Conservation (phyloP, 768 basidiomycete species). For the Royoungia palumana region DNA sequence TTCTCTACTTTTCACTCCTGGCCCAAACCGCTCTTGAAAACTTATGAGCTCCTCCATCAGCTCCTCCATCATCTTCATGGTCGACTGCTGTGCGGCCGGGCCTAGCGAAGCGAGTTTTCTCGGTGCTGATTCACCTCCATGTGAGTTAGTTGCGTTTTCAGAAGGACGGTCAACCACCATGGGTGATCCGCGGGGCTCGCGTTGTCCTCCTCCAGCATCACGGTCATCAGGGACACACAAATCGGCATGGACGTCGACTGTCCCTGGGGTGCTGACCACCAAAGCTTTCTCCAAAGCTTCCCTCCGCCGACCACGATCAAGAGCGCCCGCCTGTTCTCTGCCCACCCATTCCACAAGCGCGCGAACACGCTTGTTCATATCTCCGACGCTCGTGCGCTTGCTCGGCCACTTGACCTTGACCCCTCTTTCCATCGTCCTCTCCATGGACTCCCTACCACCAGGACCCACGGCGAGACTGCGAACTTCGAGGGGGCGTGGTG, state of each 20-base stretch:
- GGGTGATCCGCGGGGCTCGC: conserved; percentile 21
- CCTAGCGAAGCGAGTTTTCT: conserved; percentile 8
- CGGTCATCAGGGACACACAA: conserved; percentile 13
- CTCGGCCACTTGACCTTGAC: conserved; percentile 92
- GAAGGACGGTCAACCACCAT: conserved; percentile 34
- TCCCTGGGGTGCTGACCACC: conserved; percentile 13
- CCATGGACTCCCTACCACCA: conserved; percentile 51
- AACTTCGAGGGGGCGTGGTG: conserved; percentile 72
- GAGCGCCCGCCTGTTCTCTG: conserved; percentile 74
- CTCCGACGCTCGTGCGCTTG: conserved; percentile 92
- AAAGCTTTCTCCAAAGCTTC: conserved; percentile 64
- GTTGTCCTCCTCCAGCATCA: conserved; percentile 9
- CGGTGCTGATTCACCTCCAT: conserved; percentile 7
- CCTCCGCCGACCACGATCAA: conserved; percentile 65
- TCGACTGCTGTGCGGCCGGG: conserved; percentile 31
- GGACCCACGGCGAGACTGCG: conserved; percentile 45
- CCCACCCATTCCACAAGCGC: conserved; percentile 93
- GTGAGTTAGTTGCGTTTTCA: conserved; percentile 15
- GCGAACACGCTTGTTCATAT: conserved; percentile 94
- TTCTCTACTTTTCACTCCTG: conserved; percentile 48
- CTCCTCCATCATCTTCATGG: conserved; percentile 87
- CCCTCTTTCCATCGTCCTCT: conserved; percentile 66
- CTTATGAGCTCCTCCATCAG: conserved; percentile 84
- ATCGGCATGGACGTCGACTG: conserved; percentile 5
- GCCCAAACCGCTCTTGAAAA: conserved; percentile 88